Percentiles rank a stretch among this genome's conserved stretches.
Evolutionary conservation across 2,329 filamentous ascomycete species (phyloP).

Genomic region (Sporothrix mexicana): DNA sequence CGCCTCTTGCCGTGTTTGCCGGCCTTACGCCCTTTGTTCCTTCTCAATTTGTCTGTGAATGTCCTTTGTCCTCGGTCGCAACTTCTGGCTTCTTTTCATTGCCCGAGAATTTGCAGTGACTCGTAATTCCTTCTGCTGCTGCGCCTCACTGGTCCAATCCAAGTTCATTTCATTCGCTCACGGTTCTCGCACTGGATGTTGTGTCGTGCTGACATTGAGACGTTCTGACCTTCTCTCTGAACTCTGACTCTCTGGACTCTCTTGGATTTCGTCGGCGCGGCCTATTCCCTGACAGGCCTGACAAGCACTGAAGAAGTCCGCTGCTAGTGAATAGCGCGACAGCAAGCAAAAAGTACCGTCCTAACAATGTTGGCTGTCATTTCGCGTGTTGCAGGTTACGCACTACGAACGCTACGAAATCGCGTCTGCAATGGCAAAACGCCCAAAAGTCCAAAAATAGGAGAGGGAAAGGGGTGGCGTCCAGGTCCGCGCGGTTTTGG

Average conservation of each 20-base stretch:
- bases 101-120: neutral
- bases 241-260: too few species aligned
- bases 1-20: slow-evolving; percentile 4
- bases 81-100: slow-evolving; percentile 6
- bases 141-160: slow-evolving; percentile 14
- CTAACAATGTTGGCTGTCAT: slow-evolving; percentile 6
- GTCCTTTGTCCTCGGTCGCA: too few species aligned
- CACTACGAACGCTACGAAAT: neutral
- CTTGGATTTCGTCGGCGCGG: neutral
- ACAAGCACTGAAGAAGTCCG: slow-evolving; percentile 10
- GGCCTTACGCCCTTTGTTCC: slow-evolving; percentile 8
- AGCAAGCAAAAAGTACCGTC: neutral
- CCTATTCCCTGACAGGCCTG: neutral
- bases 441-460: too few species aligned
- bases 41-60: neutral
- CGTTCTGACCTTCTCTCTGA: neutral
- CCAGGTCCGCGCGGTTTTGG: neutral
- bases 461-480: too few species aligned
- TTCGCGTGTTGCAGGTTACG: slow-evolving; percentile 1
- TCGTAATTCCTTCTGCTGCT: slow-evolving; percentile 9
- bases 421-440: too few species aligned
- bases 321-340: slow-evolving; percentile 9
- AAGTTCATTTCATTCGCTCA: neutral
- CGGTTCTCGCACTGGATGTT: neutral
- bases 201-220: neutral